phyloP scores from a whole-genome alignment of 805 yeast species.

The Yamadazyma philogaea region DNA sequence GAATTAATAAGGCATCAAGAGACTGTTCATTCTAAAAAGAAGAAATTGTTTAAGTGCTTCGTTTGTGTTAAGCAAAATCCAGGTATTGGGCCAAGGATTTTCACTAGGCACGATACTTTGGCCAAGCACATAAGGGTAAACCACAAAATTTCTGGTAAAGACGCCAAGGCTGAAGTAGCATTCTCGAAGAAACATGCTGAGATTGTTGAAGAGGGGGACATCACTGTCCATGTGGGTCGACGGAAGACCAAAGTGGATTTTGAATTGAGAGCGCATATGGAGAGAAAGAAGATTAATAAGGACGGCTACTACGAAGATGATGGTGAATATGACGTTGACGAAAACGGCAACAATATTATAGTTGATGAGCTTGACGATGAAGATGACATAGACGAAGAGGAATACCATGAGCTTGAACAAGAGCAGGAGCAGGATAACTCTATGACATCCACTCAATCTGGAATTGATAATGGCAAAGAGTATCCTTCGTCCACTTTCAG shows the following conservation, averaged over 20 bases:
- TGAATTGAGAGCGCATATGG: conserved; percentile 45
- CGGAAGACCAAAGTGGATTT: conserved; percentile 45
- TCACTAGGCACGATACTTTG: conserved; percentile 90
- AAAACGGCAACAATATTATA: conserved; percentile 2
- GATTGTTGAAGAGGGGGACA: conserved; percentile 47
- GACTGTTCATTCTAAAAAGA: conserved; percentile 87
- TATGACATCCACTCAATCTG: background rate
- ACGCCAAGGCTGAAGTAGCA: conserved; percentile 47
- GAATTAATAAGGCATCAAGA: conserved; percentile 95
- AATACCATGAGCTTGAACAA: background rate
- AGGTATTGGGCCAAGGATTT: conserved; percentile 62
- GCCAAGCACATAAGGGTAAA: conserved; percentile 74
- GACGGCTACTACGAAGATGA: conserved; percentile 15
- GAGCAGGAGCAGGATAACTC: background rate
- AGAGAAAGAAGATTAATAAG: conserved; percentile 23
- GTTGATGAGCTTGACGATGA: conserved; percentile 12
- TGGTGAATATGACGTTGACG: conserved; percentile 8
- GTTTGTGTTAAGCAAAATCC: conserved; percentile 75
- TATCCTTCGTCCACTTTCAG: background rate
- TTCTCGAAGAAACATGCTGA: conserved; percentile 45
- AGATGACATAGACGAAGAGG: conserved; percentile 11
- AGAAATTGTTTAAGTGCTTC: conserved; percentile 81
- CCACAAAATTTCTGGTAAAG: conserved; percentile 45
- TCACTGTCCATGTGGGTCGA: conserved; percentile 45
- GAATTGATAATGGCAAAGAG: background rate